These are phyloP conservation scores for Calonectria henricotiae DNA, from an alignment of 2,329 filamentous ascomycete species.

Conservation along the genomic window DNA sequence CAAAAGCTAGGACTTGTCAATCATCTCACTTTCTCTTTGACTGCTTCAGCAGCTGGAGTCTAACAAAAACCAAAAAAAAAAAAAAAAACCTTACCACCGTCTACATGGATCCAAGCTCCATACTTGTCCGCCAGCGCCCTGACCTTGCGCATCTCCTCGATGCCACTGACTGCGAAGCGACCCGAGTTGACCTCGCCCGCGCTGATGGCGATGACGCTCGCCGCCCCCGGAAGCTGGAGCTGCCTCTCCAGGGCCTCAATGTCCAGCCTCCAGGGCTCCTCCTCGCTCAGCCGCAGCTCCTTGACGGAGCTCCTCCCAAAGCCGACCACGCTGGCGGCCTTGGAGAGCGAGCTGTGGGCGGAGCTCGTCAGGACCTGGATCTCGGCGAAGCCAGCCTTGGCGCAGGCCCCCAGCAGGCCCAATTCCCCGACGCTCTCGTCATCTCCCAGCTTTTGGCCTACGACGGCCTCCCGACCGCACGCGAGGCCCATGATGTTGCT, in stretches of 20 bases:
- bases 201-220: conserved; percentile 86
- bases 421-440: conserved; percentile 74
- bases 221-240: conserved; percentile 69
- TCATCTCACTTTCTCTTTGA: not conserved
- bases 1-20: conserved; percentile 75
- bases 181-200: conserved; percentile 94
- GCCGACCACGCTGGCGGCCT: conserved; percentile 87
- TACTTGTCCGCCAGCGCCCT: conserved; percentile 81
- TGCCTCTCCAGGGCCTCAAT: conserved; percentile 75
- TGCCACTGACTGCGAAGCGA: conserved; percentile 76
- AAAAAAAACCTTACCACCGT: conserved; percentile 73
- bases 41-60: not conserved
- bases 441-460: conserved; percentile 60
- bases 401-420: conserved; percentile 79
- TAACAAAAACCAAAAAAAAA: not conserved
- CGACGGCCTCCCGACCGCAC: conserved; percentile 76
- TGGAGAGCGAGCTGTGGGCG: conserved; percentile 87
- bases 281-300: conserved; percentile 68
- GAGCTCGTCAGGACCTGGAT: conserved; percentile 86
- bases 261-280: conserved; percentile 80
- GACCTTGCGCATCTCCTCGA: conserved; percentile 74
- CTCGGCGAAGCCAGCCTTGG: conserved; percentile 74
- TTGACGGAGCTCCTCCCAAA: conserved; percentile 81
- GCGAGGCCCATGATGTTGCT: conserved; percentile 87
- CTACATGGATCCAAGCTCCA: conserved; percentile 89